Conservation (phyloP, 306 rosid species). For the apple (Malus domestica) region DNA sequence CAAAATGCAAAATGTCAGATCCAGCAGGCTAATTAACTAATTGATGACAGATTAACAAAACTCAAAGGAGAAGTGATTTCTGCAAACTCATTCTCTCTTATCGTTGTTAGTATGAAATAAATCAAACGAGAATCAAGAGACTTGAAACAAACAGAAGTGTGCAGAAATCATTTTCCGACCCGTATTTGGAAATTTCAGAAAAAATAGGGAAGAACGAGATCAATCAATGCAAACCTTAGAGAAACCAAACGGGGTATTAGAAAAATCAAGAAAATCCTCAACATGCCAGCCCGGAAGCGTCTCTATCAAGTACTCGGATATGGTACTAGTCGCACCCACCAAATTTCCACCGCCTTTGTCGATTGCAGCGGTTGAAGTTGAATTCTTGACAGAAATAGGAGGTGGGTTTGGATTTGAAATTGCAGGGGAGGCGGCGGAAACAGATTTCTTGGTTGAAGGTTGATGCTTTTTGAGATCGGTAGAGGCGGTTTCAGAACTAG, state of each 20-base stretch:
- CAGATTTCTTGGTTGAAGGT: not conserved
- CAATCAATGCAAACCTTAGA: constrained; percentile 39
- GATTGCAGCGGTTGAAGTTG: constrained; percentile 9
- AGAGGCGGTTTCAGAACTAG: constrained; percentile 8
- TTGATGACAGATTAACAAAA: not conserved
- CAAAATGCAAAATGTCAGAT: not conserved
- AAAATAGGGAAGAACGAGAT: not conserved
- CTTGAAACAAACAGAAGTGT: not conserved
- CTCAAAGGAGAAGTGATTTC: no score
- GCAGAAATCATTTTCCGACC: not conserved
- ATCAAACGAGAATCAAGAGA: no score
- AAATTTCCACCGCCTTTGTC: not conserved
- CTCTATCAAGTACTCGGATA: constrained; percentile 82
- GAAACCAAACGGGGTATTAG: constrained; percentile 39
- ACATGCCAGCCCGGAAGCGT: constrained; percentile 95
- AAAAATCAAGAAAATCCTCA: constrained; percentile 75
- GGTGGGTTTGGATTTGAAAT: constrained; percentile 10
- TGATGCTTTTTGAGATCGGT: constrained; percentile 10
- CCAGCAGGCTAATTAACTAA: not conserved
- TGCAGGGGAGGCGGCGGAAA: constrained; percentile 7
- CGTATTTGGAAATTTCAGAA: not conserved
- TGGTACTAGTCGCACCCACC: constrained; percentile 32
- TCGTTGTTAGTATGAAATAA: no score
- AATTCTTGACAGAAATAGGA: constrained; percentile 13
- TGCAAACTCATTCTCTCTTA: no score